phyloP scores from a whole-genome alignment of 2,329 filamentous ascomycete species.

The Neonectria neomacrospora region DNA sequence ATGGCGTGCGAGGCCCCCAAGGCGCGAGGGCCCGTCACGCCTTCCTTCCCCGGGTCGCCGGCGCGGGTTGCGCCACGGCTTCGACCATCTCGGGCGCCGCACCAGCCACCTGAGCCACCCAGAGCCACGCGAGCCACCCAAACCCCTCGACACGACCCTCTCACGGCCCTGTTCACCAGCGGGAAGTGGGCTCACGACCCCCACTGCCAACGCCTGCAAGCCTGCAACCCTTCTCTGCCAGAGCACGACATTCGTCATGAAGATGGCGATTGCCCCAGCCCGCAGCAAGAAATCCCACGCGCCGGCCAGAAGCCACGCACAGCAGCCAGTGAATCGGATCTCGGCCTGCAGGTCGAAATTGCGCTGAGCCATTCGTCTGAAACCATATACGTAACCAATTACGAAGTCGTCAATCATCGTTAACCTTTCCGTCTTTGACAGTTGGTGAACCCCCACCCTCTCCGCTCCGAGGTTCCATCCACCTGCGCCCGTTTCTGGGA shows the following conservation, averaged over 20 bases:
- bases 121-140: conserved; percentile 10
- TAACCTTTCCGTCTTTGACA: background rate
- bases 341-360: conserved; percentile 21
- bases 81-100: conserved; percentile 7
- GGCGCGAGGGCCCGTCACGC: conserved; percentile 39
- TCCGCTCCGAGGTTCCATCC: background rate
- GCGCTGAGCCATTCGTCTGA: conserved; percentile 1
- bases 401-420: conserved; percentile 16
- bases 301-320: conserved; percentile 1
- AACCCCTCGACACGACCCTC: background rate
- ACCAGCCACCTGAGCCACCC: conserved; percentile 25
- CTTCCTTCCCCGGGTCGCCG: conserved; percentile 32
- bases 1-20: conserved; percentile 46
- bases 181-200: conserved; percentile 38
- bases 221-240: conserved; percentile 30
- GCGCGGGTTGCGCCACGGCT: conserved; percentile 33
- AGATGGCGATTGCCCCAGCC: conserved; percentile 37
- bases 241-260: conserved; percentile 42
- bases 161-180: conserved; percentile 6
- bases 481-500: conserved; percentile 10
- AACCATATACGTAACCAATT: conserved; percentile 25
- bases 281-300: conserved; percentile 16
- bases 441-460: conserved; percentile 19
- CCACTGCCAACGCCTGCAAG: conserved; percentile 22
- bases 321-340: conserved; percentile 9